A percentile compares a stretch with the other conserved stretches of the same genome.
These are phyloP conservation scores for Discostella pseudostelligera DNA, from an alignment of 108 stramenopile species.

Conservation along the genomic window DNA sequence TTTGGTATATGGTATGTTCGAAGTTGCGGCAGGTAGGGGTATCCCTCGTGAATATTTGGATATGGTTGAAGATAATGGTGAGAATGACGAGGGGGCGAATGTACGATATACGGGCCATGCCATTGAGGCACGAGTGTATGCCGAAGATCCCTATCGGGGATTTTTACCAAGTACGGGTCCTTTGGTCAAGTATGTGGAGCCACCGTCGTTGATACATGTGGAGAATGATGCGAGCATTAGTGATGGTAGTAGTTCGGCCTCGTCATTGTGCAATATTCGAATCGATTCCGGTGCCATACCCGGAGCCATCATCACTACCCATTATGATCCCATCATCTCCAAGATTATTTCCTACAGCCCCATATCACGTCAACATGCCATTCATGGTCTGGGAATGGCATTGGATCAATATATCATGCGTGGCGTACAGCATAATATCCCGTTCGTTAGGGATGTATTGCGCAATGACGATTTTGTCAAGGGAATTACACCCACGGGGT, in stretches of 20 bases:
- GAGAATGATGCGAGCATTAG: slow-evolving; percentile 8
- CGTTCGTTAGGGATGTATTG: slow-evolving; percentile 73
- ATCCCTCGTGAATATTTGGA: slow-evolving; percentile 57
- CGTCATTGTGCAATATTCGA: slow-evolving; percentile 59
- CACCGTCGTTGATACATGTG: slow-evolving; percentile 25
- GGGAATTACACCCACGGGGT: slow-evolving; percentile 91
- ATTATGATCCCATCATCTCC: slow-evolving; percentile 97
- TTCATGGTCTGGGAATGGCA: slow-evolving; percentile 68
- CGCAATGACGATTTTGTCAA: slow-evolving; percentile 69
- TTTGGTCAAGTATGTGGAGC: slow-evolving; percentile 67
- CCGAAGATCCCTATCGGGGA: slow-evolving; percentile 94
- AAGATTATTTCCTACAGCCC: slow-evolving; percentile 85
- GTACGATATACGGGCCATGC: slow-evolving; percentile 68
- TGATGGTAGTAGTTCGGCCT: not conserved
- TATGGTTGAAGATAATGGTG: slow-evolving; percentile 39
- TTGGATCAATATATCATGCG: slow-evolving; percentile 90
- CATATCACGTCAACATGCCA: slow-evolving; percentile 58
- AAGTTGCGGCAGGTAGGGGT: slow-evolving; percentile 78
- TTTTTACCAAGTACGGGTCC: slow-evolving; percentile 93
- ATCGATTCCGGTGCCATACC: slow-evolving; percentile 91
- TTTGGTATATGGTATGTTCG: slow-evolving; percentile 91
- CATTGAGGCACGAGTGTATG: slow-evolving; percentile 93
- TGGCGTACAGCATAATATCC: slow-evolving; percentile 92
- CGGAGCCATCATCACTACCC: slow-evolving; percentile 85
- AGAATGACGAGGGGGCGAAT: slow-evolving; percentile 41